Conservation (phyloP, 1,284 basidiomycete genomes). For the Paramarasmius palmivorus region DNA sequence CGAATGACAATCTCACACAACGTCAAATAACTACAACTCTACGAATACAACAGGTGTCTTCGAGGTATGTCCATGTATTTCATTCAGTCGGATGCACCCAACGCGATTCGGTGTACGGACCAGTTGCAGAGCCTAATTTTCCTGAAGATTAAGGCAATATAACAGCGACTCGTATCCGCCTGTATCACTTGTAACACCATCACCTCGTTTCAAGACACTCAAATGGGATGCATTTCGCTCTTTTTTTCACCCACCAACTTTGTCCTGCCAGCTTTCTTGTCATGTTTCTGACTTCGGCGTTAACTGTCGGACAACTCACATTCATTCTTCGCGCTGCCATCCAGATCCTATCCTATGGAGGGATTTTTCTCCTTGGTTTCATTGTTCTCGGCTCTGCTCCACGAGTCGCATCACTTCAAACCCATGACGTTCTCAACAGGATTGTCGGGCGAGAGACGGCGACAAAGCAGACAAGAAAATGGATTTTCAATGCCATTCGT, state of each 20-base stretch:
- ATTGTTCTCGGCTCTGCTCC: slow-evolving; percentile 22
- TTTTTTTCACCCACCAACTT: not conserved
- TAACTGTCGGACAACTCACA: slow-evolving; percentile 23
- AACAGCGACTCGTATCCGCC: too few relatives aligned
- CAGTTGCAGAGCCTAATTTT: too few relatives aligned
- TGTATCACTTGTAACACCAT: too few relatives aligned
- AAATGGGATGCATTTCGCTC: too few relatives aligned
- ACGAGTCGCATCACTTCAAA: slow-evolving; percentile 19
- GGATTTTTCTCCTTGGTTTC: slow-evolving; percentile 20
- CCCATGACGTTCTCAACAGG: slow-evolving; percentile 24
- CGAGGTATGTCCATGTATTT: too few relatives aligned
- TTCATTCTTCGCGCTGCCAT: slow-evolving; percentile 24
- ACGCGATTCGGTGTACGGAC: too few relatives aligned
- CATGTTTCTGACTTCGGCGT: slow-evolving; percentile 11
- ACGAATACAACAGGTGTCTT: too few relatives aligned
- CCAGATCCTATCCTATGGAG: slow-evolving; percentile 21
- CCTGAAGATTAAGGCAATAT: too few relatives aligned
- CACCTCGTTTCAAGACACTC: too few relatives aligned
- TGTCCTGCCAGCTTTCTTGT: not conserved
- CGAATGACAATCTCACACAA: too few relatives aligned
- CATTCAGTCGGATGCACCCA: too few relatives aligned
- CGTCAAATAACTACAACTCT: too few relatives aligned
- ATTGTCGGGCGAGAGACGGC: slow-evolving; percentile 18
- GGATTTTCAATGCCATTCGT: slow-evolving; percentile 17
- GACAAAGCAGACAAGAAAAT: slow-evolving; percentile 15